phyloP scores from a whole-genome alignment of 495 filamentous ascomycete species.

The Podospora pseudoanserina region DNA sequence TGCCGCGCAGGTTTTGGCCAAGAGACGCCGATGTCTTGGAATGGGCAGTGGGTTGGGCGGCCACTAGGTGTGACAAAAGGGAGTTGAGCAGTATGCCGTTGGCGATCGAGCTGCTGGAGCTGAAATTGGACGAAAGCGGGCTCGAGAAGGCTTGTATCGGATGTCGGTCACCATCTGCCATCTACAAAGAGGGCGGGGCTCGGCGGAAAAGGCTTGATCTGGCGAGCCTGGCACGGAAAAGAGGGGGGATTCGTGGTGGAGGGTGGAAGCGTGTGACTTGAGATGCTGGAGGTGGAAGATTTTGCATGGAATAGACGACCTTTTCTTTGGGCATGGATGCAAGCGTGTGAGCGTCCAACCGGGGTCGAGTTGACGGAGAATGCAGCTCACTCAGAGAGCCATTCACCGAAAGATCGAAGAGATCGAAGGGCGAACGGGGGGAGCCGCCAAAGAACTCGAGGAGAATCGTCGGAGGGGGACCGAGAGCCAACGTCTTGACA shows the following conservation, averaged over 20 bases:
- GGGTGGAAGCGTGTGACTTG: slow-evolving; percentile 16
- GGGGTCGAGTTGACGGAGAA: slow-evolving; percentile 13
- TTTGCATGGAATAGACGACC: slow-evolving; percentile 32
- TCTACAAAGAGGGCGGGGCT: slow-evolving; percentile 44
- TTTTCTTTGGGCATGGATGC: slow-evolving; percentile 36
- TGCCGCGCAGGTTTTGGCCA: slow-evolving; percentile 64
- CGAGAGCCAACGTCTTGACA: not conserved
- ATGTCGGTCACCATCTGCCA: slow-evolving; percentile 82
- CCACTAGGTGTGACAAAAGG: slow-evolving; percentile 30
- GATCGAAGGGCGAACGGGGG: not conserved
- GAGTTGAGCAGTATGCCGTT: slow-evolving; percentile 32
- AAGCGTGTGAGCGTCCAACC: slow-evolving; percentile 24
- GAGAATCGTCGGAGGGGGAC: not conserved
- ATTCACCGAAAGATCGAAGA: slow-evolving; percentile 20
- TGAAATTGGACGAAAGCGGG: slow-evolving; percentile 27
- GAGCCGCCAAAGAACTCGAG: not conserved
- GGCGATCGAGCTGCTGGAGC: slow-evolving; percentile 26
- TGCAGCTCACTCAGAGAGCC: slow-evolving; percentile 26
- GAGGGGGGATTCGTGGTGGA: slow-evolving; percentile 6
- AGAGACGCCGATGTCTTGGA: slow-evolving; percentile 68
- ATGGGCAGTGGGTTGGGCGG: slow-evolving; percentile 37
- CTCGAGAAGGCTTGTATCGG: slow-evolving; percentile 55
- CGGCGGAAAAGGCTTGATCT: slow-evolving; percentile 10
- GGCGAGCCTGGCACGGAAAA: slow-evolving; percentile 6
- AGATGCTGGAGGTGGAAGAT: slow-evolving; percentile 20